Evolutionary conservation across 169 alveolate genomes (phyloP).

Genomic region (Plasmodium gonderi): DNA sequence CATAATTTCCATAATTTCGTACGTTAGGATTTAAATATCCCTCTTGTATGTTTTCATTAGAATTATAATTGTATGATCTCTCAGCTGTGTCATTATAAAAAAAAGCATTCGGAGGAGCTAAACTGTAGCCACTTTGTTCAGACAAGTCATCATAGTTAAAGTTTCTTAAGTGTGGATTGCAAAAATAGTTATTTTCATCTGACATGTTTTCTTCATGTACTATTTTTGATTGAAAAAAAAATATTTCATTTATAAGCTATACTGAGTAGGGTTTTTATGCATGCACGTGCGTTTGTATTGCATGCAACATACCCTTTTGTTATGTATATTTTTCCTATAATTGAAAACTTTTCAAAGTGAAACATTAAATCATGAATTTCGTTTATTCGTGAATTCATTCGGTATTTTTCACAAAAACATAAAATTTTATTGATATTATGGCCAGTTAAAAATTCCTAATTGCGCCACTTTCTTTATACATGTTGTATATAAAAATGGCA

Average conservation of each 20-base stretch:
- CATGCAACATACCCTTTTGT: background rate
- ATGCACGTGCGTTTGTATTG: background rate
- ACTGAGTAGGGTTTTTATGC: background rate
- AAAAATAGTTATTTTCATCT: slow-evolving; percentile 26
- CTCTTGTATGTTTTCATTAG: background rate
- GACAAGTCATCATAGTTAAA: slow-evolving; percentile 2
- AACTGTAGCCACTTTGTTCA: background rate
- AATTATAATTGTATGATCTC: background rate
- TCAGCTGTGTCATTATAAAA: background rate
- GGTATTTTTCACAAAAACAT: background rate
- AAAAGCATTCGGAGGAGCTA: background rate
- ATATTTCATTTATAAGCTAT: background rate
- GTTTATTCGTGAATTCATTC: background rate
- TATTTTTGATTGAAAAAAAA: background rate
- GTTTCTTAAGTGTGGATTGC: slow-evolving; percentile 12
- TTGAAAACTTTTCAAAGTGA: background rate
- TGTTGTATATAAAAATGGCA: background rate
- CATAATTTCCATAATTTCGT: background rate
- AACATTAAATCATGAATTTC: background rate
- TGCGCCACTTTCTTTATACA: background rate
- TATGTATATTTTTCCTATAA: background rate
- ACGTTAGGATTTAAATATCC: background rate
- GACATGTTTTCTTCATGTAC: background rate
- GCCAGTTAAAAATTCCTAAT: background rate
- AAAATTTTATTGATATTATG: background rate